Base-by-base conservation (phyloP, 768 basidiomycete genomes). In the Piloderma croceum region DNA sequence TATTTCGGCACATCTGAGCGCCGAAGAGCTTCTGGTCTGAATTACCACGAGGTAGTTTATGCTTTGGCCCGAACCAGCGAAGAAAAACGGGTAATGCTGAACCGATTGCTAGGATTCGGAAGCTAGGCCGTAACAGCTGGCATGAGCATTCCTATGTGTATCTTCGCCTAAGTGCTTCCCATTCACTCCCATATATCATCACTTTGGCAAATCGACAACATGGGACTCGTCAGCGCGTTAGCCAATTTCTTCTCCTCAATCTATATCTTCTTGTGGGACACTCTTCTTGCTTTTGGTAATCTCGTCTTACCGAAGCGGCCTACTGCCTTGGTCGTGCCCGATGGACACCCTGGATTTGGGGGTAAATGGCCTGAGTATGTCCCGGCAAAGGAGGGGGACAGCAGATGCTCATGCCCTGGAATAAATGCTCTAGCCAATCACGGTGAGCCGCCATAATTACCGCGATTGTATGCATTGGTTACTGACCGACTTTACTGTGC, bases 401-500 rank as follows among this genome's bases (percentile, higher is more conserved):
- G 84, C 50, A 68, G 87, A 2, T 75, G 76, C 45, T 74, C 79
- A 1, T 89, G 86, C 47, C 86, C 86, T 2, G 84, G 74, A 10
- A 56, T 90, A 43, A 90, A 90, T 48, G 81, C 83, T 0, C 66
- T 90, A 74, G 84, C 87, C 6, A 90, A 90, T 55, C 87, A 90
- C 45, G 88, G 87, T 87, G 29, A 19, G 59, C 15, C 20, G 15
- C 24, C 33, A 3, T 19, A 24, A 41, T 41, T 31, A 17, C 11
- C n/a, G 15, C 15, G 15, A 24, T 31, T 22, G 24, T 13, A 15
- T 11, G 19, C 18, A 17, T 3, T 24, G 31, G 24, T 15, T 38
- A 15, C 20, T 25, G 2, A 31, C 63, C 62, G 11, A 67, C 77
- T 37, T 38, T 77, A 19, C 53, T 87, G 0, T 81, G 66, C 31